Conservation (phyloP, 768 basidiomycete genomes). For the Termitomyces heimii region DNA sequence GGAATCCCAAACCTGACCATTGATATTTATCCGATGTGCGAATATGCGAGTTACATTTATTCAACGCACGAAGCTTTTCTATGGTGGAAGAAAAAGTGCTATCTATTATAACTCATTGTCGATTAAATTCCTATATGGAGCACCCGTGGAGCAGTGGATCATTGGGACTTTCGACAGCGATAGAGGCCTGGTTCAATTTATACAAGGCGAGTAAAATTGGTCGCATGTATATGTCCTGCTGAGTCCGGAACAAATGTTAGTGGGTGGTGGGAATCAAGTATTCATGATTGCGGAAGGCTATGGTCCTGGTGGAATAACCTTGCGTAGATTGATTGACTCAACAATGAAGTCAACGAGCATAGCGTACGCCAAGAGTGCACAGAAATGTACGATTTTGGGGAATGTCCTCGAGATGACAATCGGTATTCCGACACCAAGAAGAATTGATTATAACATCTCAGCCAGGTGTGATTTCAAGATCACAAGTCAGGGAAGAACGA, state of each 20-base stretch:
- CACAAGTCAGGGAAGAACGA: constrained; percentile 20
- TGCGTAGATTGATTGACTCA: neutral
- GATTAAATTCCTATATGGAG: neutral
- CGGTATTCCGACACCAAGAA: neutral
- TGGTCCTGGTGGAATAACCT: neutral
- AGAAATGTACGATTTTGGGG: too few species aligned
- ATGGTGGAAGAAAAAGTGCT: neutral
- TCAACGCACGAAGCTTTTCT: too few species aligned
- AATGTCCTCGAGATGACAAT: neutral
- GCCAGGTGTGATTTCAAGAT: constrained; percentile 3
- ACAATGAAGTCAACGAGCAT: neutral
- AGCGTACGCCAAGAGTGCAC: neutral
- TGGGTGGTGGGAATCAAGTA: neutral
- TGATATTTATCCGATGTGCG: neutral
- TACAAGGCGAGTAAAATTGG: neutral
- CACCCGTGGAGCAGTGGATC: neutral
- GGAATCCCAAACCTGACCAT: too few species aligned
- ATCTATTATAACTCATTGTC: neutral
- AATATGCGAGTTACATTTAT: neutral
- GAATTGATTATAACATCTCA: neutral
- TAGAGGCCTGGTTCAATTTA: neutral
- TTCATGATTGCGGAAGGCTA: neutral
- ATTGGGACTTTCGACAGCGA: neutral
- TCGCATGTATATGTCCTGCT: neutral
- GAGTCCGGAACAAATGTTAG: neutral